phyloP scores from a whole-genome alignment of 257 asterid genomes.

The Nicotiana tabacum region DNA sequence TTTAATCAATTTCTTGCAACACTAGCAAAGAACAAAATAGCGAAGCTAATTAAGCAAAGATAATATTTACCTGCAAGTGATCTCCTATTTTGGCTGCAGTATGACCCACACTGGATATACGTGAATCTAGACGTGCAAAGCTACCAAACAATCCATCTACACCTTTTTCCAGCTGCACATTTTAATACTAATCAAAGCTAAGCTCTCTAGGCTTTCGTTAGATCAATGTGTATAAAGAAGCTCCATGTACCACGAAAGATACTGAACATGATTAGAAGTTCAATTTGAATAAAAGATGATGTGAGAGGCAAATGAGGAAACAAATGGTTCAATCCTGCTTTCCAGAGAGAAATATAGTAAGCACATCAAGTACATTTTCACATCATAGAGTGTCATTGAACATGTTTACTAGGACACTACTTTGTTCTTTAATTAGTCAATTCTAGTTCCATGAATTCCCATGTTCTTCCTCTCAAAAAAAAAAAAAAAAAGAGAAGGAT shows the following conservation, averaged over 20 bases:
- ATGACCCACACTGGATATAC: slow-evolving; percentile 98
- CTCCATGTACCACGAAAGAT: not conserved
- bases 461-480: not conserved
- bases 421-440: not conserved
- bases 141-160: slow-evolving; percentile 96
- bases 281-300: not conserved
- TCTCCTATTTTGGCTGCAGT: slow-evolving; percentile 99
- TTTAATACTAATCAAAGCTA: slow-evolving; percentile 4
- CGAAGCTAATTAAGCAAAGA: not conserved
- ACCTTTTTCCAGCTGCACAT: slow-evolving; percentile 89
- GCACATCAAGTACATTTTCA: not conserved
- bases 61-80: slow-evolving; percentile 68
- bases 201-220: not conserved
- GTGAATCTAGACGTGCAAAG: slow-evolving; percentile 92
- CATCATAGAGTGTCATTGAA: not conserved
- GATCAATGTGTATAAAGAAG: not conserved
- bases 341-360: not conserved
- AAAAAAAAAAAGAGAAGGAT: not conserved
- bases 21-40: not conserved
- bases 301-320: not conserved
- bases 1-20: not conserved
- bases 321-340: slow-evolving; percentile 3
- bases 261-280: not conserved
- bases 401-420: not conserved
- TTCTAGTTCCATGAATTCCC: not conserved